Evolutionary conservation across 2,329 filamentous ascomycete genomes (phyloP), one percentile per base, ranked within the genome.

Genomic region (Colletotrichum sp.): DNA sequence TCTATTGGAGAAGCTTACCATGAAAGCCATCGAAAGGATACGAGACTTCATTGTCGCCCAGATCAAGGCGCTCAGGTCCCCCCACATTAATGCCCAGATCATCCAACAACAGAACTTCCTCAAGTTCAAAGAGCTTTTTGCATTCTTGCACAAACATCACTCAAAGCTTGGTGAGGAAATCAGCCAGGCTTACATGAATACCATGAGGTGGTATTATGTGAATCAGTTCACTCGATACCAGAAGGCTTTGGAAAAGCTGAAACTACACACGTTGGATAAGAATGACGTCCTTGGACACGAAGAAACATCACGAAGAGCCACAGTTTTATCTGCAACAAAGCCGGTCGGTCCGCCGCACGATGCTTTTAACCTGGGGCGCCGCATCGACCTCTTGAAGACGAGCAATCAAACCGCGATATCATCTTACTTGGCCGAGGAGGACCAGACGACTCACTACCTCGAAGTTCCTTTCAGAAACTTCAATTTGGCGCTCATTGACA

Each of bases 181-280:
- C 78, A 93, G 93, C 10, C 94, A 95, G 83, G 97, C 98, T 5
- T 99, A 99, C 81, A 93, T 98, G 87, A 98, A 98, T 83, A 99
- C 98, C 0, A 99, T 99, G 95, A 92, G 96, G 69, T 99, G 97
- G 97, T 99, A 99, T 82, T 99, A 99, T 83, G 86, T 94, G 69
- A 97, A 94, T 78, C 95, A 98, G 83, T 99, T 99, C 82, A 93
- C 92, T 5, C 93, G 96, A 39, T 99, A 99, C 83, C 92, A 94
- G 78, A 93, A 93, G 79, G 93, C 97, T 0, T 88, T 99, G 7
- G 93, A 94, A 71, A 98, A 95, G 83, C 90, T 99, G 76, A 96
- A 95, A 81, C 84, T 99, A 4, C 96, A 98, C 81, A 84, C 90
- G 6, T 89, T 98, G 74, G 96, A 98, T 81, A 96, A 94, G 82